Base-by-base conservation (phyloP, 2,329 filamentous ascomycete genomes). In the Alternaria consortialis region DNA sequence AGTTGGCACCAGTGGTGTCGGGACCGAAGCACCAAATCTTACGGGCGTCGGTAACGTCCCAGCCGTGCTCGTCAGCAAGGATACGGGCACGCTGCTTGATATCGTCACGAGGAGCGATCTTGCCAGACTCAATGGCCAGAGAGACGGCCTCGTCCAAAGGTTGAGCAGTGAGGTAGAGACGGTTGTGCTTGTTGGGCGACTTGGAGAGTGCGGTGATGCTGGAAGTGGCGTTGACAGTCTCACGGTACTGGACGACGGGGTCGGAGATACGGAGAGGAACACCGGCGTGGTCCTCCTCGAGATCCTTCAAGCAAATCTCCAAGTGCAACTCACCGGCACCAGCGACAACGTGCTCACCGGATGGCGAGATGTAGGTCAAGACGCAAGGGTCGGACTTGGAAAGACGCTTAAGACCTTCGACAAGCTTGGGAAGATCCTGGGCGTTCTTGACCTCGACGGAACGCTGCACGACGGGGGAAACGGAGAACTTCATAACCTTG, bases 401-500 rank as follows among this genome's bases (percentile, higher is more conserved):
- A 74, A 99, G 91, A 91, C 95, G 94, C 92, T 99, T 99, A 73
- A 99, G 94, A 93, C 95, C 95, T 88, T 99, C 95, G 77, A 99
- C 95, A 64, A 99, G 90, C 91, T 99, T 99, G 84, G 95, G 95
- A 70, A 99, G 90, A 88, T 99, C 95, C 86, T 97, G 93, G 79
- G 95, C 95, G 86, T 99, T 99, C 93, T 98, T 98, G 87, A 97
- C 94, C 86, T 97, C 93, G 79, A 99, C 95, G 83, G 95, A 97
- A 75, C 94, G 94, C 86, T 91, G 94, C 73, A 99, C 95, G 85
- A 99, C 95, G 77, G 95, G 95, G 64, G 95, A 98, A 82, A 99
- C 95, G 80, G 95, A 99, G 91, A 99, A 99, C 88, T 97, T 98
- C 95, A 99, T 99, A 86, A 99, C 95, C 91, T 98, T 98, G 79